Evolutionary conservation across 768 basidiomycete genomes (phyloP).

Genomic region (Termitomyces sp.): DNA sequence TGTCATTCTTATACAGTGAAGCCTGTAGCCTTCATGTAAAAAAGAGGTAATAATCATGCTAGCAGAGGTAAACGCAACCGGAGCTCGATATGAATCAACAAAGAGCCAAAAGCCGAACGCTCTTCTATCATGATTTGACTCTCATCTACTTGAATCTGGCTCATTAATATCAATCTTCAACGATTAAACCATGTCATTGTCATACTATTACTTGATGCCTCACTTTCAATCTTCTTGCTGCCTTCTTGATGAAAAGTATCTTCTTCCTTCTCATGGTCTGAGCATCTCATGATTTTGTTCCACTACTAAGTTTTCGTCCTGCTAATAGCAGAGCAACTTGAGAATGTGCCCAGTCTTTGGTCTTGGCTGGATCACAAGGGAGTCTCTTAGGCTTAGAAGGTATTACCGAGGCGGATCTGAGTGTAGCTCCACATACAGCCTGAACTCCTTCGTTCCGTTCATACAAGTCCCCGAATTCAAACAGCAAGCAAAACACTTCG

Average conservation of each 20-base stretch:
- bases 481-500: not conserved
- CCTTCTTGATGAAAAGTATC: not conserved
- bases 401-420: too few relatives aligned
- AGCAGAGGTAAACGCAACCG: not conserved
- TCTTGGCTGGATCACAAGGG: too few relatives aligned
- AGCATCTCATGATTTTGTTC: not conserved
- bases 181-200: too few relatives aligned
- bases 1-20: not conserved
- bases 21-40: not conserved
- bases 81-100: not conserved
- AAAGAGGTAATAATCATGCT: not conserved
- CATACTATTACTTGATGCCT: not conserved
- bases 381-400: too few relatives aligned
- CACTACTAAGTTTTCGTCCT: too few relatives aligned
- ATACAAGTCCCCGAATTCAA: not conserved
- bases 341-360: too few relatives aligned
- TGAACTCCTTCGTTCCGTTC: not conserved
- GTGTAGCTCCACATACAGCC: not conserved
- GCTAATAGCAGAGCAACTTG: too few relatives aligned
- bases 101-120: not conserved
- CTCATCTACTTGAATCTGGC: not conserved
- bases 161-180: too few relatives aligned
- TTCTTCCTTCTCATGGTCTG: not conserved
- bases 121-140: not conserved
- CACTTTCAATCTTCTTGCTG: not conserved